A percentile compares a stretch with the other conserved stretches of the same genome.
Conservation (phyloP, 2,329 filamentous ascomycete genomes). For the Ceratocystis huliohia region DNA sequence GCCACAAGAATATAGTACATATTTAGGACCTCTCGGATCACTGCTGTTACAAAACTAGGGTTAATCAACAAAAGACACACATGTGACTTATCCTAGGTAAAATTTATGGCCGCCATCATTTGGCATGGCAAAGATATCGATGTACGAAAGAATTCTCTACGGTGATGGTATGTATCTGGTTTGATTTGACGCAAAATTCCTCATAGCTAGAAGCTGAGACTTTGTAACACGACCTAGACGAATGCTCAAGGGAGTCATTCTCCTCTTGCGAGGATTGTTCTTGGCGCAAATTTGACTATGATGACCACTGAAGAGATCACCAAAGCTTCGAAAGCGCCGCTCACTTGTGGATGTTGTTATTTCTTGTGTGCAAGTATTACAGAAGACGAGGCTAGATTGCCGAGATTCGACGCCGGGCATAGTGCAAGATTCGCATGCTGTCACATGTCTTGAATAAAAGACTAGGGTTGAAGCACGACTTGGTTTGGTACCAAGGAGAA, state of each 20-base stretch:
- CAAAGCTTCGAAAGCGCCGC: conserved; percentile 90
- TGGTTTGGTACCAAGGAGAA: background rate
- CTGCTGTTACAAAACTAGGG: background rate
- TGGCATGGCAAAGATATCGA: background rate
- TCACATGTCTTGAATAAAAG: conserved; percentile 9
- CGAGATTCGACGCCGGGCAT: background rate
- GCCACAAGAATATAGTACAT: background rate
- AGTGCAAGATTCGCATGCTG: background rate
- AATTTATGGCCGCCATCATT: background rate
- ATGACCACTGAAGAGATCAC: conserved; percentile 57
- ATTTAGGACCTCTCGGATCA: background rate
- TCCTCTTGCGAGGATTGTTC: conserved; percentile 37
- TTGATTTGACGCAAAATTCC: conserved; percentile 70
- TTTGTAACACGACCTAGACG: conserved; percentile 91
- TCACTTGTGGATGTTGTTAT: background rate
- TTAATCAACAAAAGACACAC: background rate
- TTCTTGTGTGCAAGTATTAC: background rate
- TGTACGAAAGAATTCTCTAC: background rate
- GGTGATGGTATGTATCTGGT: conserved; percentile 54
- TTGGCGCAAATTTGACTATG: conserved; percentile 84
- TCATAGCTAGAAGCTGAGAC: conserved; percentile 62
- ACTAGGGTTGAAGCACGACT: background rate
- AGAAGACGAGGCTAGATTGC: no score
- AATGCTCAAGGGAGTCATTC: conserved; percentile 74
- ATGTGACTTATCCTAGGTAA: background rate